Evolutionary conservation across 176 grass and related monocot genomes (phyloP).

Genomic region (Saccharum officinarum): DNA sequence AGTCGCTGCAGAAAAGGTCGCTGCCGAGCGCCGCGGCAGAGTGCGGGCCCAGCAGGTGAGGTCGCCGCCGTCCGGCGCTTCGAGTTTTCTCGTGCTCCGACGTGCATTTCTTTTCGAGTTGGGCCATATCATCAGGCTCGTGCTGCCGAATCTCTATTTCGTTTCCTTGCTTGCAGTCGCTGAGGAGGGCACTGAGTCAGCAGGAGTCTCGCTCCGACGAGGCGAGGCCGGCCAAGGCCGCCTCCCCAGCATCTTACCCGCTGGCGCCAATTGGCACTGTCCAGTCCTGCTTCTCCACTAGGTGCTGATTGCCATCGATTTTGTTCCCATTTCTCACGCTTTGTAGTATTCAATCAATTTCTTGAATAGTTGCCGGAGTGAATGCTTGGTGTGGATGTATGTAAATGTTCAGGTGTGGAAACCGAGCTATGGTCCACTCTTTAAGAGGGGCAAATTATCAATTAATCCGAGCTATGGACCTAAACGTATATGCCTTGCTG

Average conservation of each 20-base stretch:
- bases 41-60: conserved; percentile 79
- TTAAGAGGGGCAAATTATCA: not conserved
- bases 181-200: conserved; percentile 64
- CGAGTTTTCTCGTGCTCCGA: not conserved
- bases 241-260: conserved; percentile 20
- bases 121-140: not conserved
- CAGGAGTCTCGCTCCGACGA: conserved; percentile 21
- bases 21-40: conserved; percentile 79
- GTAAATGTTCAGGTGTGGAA: not conserved
- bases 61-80: not conserved
- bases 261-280: conserved; percentile 72
- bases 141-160: not conserved
- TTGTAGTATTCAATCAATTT: not conserved
- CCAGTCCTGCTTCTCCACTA: conserved; percentile 87
- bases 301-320: conserved; percentile 42
- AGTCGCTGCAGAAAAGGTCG: conserved; percentile 48
- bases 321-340: not conserved
- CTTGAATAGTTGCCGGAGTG: not conserved
- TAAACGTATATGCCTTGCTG: not conserved
- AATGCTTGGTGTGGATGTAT: not conserved
- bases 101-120: not conserved
- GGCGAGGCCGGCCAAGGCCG: not conserved
- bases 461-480: not conserved
- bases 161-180: conserved; percentile 41
- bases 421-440: not conserved